Evolutionary conservation across 768 basidiomycete species (phyloP).

Genomic region (Boletales sp.): DNA sequence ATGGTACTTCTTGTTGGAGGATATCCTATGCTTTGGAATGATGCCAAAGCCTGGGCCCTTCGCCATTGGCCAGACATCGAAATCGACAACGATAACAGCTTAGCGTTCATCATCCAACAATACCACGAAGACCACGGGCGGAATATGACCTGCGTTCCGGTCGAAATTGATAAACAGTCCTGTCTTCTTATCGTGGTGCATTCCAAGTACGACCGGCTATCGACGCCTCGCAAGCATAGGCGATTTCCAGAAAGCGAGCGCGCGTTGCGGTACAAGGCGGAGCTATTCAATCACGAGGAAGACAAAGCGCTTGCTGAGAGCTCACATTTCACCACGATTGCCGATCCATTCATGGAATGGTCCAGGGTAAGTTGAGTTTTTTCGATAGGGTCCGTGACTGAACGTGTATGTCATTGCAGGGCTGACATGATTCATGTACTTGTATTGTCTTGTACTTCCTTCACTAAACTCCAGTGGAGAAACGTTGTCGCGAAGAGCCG

Average conservation of each 20-base stretch:
- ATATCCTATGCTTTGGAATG: background rate
- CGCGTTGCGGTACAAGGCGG: background rate
- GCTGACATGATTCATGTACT: no score
- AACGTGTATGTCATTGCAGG: no score
- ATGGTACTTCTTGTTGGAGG: background rate
- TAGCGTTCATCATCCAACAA: background rate
- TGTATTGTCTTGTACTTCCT: no score
- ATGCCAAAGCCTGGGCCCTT: conserved; percentile 3
- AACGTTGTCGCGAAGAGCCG: no score
- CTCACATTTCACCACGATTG: background rate
- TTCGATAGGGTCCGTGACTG: no score
- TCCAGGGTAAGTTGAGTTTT: background rate
- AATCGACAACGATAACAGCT: background rate
- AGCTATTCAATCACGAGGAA: background rate
- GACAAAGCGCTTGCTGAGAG: conserved; percentile 1
- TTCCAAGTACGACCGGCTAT: background rate
- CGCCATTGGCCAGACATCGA: conserved; percentile 8
- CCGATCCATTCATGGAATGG: background rate
- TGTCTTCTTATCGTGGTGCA: background rate
- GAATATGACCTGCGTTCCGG: background rate
- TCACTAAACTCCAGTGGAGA: no score
- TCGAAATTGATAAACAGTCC: background rate
- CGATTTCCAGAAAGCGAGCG: background rate
- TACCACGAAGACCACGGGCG: background rate
- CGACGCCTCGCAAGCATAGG: background rate